phyloP scores from a whole-genome alignment of 345 rosid genomes.

The Lumnitzera racemosa region DNA sequence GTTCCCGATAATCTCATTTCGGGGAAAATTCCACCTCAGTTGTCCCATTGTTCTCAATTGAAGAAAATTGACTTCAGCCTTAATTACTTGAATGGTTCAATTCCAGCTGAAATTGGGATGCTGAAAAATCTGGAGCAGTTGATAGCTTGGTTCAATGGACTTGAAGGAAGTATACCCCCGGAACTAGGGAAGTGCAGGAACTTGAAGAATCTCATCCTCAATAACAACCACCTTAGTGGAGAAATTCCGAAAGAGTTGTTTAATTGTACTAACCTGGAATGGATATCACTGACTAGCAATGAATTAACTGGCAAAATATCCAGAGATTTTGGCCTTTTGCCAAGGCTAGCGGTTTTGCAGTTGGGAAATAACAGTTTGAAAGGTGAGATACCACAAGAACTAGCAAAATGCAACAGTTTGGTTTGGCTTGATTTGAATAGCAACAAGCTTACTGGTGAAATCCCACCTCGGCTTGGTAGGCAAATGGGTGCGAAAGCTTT shows the following conservation, averaged over 20 bases:
- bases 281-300: constrained; percentile 92
- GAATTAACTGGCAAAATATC: constrained; percentile 62
- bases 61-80: constrained; percentile 74
- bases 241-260: constrained; percentile 68
- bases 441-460: constrained; percentile 84
- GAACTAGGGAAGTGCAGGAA: constrained; percentile 70
- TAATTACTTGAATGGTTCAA: constrained; percentile 74
- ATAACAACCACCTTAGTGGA: constrained; percentile 73
- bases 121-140: constrained; percentile 82
- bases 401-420: constrained; percentile 76
- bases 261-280: constrained; percentile 77
- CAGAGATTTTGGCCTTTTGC: constrained; percentile 45
- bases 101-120: constrained; percentile 70
- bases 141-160: constrained; percentile 83
- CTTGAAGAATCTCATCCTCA: constrained; percentile 76
- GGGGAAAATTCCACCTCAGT: constrained; percentile 63
- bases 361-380: constrained; percentile 85
- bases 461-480: constrained; percentile 81
- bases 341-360: constrained; percentile 84
- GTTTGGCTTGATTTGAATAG: constrained; percentile 91
- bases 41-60: constrained; percentile 76
- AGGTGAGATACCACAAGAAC: constrained; percentile 80
- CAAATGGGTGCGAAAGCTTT: constrained; percentile 80
- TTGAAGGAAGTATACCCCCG: constrained; percentile 72
- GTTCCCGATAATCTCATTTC: constrained; percentile 69